These are phyloP conservation scores for Cladophialophora exuberans DNA, from an alignment of 2,329 filamentous ascomycete species.

Conservation along the genomic window DNA sequence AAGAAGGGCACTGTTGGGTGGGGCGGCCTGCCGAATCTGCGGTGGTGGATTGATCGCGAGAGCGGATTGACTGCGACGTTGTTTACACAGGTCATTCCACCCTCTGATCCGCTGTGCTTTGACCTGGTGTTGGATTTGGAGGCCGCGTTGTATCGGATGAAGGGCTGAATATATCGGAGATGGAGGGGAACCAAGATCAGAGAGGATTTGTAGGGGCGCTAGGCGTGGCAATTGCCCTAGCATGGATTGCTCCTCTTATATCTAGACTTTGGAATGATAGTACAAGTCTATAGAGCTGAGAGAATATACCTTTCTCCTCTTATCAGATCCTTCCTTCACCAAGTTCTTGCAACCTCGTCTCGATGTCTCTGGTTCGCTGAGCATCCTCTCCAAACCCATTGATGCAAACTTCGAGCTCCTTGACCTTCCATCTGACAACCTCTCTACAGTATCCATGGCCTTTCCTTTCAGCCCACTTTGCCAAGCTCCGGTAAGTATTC, in stretches of 20 bases:
- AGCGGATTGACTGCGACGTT: constrained; percentile 26
- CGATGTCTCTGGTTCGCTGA: constrained; percentile 17
- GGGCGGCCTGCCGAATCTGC: constrained; percentile 32
- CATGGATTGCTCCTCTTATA: neutral
- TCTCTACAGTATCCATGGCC: neutral
- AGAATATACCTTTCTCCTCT: too few relatives aligned
- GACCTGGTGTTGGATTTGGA: constrained; percentile 15
- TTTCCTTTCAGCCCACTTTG: constrained; percentile 28
- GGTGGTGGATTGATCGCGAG: constrained; percentile 31
- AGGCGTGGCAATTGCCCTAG: neutral
- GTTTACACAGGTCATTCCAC: constrained; percentile 30
- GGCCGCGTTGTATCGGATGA: constrained; percentile 4
- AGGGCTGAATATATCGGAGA: neutral
- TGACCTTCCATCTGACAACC: constrained; percentile 22
- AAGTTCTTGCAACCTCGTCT: constrained; percentile 6
- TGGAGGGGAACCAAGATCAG: neutral
- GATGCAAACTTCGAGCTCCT: constrained; percentile 21
- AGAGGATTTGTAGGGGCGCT: too few relatives aligned
- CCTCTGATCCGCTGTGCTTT: constrained; percentile 19
- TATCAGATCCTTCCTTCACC: neutral
- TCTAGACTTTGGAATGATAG: neutral
- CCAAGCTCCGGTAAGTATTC: constrained; percentile 28
- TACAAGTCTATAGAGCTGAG: neutral
- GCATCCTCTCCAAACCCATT: constrained; percentile 21
- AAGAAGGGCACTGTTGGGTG: constrained; percentile 27